Evolutionary conservation across 768 basidiomycete species (phyloP), one percentile per base, ranked within the genome.

Genomic region (Pleurotus cornucopiae): DNA sequence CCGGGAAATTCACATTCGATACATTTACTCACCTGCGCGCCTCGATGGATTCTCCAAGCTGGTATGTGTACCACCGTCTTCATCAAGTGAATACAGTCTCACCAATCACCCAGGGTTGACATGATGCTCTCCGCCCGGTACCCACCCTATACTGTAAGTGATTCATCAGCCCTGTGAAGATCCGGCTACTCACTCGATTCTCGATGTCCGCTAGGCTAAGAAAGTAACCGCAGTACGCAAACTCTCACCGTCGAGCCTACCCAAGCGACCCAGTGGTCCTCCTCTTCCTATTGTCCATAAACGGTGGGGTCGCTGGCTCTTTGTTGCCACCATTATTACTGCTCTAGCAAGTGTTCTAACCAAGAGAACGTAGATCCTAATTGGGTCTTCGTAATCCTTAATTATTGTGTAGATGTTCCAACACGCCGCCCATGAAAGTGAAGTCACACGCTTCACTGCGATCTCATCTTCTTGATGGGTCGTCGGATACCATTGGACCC

Each of bases 1-100:
- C 85, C 2, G 87, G 91, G 30, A 90, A 91, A 63, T 87, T 73
- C 63, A 72, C 76, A 5, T 94, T 93, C 60, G 87, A 91, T 58
- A 73, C 79, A 64, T 94, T 94, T 71, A 91, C 89, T 0, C 90
- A 93, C 65, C 61, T 80, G 21, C 80, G 92, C 51, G 66, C 84
- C 3, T 80, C 85, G 0, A 52, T 81, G 37, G 81, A 87, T 58
- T 77, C 81, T 18, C 85, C 88, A 4, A 67, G 74, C 65, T 82
- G 79, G 85, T 86, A 58, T 43, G 74, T 30, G 30, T 30, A 2
- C 30, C 9, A 30, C 30, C 30, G 30, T 30, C 30, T 6, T 30
- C 7, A 11, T 34, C 30, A 9, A 34, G 30, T 34, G 11, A 11
- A 34, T 34, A 34, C 9, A 9, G 30, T 11, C 21, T 6, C 73